Base-by-base conservation (phyloP, 1,284 basidiomycete genomes). In the Phylloboletellus chloephorus region DNA sequence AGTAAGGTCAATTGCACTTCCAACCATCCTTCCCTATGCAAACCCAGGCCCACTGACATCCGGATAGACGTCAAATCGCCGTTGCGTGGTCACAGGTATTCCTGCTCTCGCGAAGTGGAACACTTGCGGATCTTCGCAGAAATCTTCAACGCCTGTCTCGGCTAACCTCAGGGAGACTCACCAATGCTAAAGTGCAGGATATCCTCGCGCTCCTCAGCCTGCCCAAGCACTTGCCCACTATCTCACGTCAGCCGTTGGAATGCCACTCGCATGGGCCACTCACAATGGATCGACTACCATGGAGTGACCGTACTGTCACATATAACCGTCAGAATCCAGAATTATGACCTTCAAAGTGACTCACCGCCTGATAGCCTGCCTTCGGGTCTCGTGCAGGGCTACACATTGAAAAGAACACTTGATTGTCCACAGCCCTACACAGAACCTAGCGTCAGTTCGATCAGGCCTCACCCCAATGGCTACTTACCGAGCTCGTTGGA, bases 331-430 rank as follows among this genome's bases (percentile, higher is more conserved):
- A 36, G 31, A 2, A 10, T 28, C 21, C 16, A n/a, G 13, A 30
- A 32, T 37, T 17, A 29, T 16, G 17, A 23, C 2, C 4, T 13
- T 25, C 22, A 19, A 39, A 31, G 26, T 21, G 11, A 70, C 86
- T 55, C 52, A 91, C 89, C 45, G 92, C 90, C 60, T 94, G 88
- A 60, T 94, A 95, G 13, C 70, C 74, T 21, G 89, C 85, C 11
- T 71, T 78, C 43, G 85, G 63, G 51, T 96, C 88, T 25, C 95
- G 78, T 1, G 96, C 93, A 22, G 94, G 93, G 49, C 93, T 97
- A 64, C 93, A 97, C 85, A 94, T 95, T 2, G 88, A 78, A 48
- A 96, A 82, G 67, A 82, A 99, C 15, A 98, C 79, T 66, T 98
- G 95, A 58, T 98, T 97, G 61, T 99, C 95, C 21, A 93, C 79